Evolutionary conservation across 2,329 filamentous ascomycete species (phyloP), one percentile per base, ranked within the genome.

Genomic region (Diaporthe sp.): DNA sequence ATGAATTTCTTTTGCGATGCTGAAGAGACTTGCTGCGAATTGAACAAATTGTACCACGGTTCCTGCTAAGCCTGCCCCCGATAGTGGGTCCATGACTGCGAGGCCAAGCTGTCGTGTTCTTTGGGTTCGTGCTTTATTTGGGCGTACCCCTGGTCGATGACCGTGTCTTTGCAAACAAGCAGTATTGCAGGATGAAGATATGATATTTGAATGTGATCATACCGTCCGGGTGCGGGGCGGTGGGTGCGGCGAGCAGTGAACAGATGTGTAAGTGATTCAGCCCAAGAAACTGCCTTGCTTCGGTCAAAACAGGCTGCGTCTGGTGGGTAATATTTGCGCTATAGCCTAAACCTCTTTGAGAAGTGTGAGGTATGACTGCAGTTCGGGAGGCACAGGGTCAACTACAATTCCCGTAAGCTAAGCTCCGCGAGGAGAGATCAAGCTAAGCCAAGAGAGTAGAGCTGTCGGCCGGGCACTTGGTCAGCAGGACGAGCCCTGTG

Each of bases 21-120:
- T 63, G 58, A 63, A 63, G 37, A 63, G 58, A 6, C 27, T 63
- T 44, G 58, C 58, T 30, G 58, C 58, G 37, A 63, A 63, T 10
- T 63, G 58, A 15, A 63, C 39, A 37, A 63, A 63, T 19, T 63
- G 58, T 25, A 63, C 37, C 25, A 63, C 39, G 8, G 58, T 63
- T 17, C 58, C 58, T 10, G 58, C 58, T 27, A 63, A 15, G 25
- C 58, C 37, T 22, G 58, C 58, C 12, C 37, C 58, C 27, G 58
- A 63, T 17, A 63, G 15, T 25, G 58, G 58, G 39, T 63, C 58
- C 58, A 63, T 63, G 4, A 10, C 58, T 44, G 39, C 13, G 13
- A 27, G 2, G 25, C 10, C 22, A 25, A 39, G 37, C 2, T 22
- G 12, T 37, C 8, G 35, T 27, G n/a, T 42, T 42, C n/a, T 42